Percentiles rank a stretch among this genome's conserved stretches.
These are phyloP conservation scores for Aspergillus sclerotialis DNA, from an alignment of 2,329 filamentous ascomycete genomes.

Conservation along the genomic window DNA sequence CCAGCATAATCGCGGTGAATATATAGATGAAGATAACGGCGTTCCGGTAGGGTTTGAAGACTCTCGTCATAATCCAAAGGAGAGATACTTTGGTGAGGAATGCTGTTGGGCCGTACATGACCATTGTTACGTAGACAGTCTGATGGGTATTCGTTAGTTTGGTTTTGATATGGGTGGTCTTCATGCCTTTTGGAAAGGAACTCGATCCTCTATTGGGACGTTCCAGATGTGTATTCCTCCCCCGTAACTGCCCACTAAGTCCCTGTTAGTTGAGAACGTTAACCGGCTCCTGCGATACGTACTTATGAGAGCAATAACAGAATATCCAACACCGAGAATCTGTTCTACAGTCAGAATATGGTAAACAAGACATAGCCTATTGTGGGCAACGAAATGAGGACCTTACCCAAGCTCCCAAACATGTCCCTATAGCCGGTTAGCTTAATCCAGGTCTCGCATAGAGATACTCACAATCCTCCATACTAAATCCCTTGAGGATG, in stretches of 20 bases:
- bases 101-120: conserved; percentile 42
- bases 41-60: conserved; percentile 37
- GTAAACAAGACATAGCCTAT: no score
- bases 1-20: conserved; percentile 31
- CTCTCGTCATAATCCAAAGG: conserved; percentile 37
- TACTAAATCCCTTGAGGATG: conserved; percentile 15
- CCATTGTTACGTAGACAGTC: conserved; percentile 37
- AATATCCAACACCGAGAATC: conserved; percentile 18
- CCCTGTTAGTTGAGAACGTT: conserved; percentile 5
- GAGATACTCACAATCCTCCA: conserved; percentile 19
- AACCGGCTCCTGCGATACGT: conserved; percentile 3
- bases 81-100: conserved; percentile 39
- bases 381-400: no score
- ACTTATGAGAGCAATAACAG: conserved; percentile 17
- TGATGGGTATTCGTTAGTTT: conserved; percentile 8
- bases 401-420: conserved; percentile 11
- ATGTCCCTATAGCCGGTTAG: conserved; percentile 9
- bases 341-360: not conserved
- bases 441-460: not conserved
- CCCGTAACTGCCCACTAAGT: conserved; percentile 25
- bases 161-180: not conserved
- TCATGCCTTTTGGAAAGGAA: conserved; percentile 31
- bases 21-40: conserved; percentile 32
- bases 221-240: conserved; percentile 32
- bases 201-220: conserved; percentile 20